Evolutionary conservation across 1,284 basidiomycete species (phyloP).

Genomic region (Trichosporon asahii): DNA sequence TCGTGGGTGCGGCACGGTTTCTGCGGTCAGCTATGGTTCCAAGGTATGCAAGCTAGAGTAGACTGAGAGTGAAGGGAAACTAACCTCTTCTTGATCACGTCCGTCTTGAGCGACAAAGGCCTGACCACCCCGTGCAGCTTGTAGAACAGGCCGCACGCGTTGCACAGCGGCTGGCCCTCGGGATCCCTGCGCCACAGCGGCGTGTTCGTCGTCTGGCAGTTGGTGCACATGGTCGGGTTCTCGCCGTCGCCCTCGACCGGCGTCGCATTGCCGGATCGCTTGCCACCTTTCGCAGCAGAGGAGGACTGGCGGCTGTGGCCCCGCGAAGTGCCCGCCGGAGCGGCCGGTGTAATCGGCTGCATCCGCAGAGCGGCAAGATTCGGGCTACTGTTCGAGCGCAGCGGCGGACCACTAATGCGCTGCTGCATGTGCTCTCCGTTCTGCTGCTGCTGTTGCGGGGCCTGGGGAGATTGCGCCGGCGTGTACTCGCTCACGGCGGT

Average conservation of each 20-base stretch:
- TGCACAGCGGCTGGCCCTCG: constrained; percentile 88
- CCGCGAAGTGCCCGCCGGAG: neutral
- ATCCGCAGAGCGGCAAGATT: constrained; percentile 41
- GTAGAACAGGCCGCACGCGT: constrained; percentile 84
- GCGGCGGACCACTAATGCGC: constrained; percentile 24
- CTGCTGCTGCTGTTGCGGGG: neutral
- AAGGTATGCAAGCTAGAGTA: too few species aligned
- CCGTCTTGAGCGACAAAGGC: constrained; percentile 89
- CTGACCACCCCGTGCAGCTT: constrained; percentile 94
- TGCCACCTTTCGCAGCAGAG: neutral
- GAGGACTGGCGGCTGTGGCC: constrained; percentile 4
- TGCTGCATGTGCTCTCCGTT: constrained; percentile 29
- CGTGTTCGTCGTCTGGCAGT: constrained; percentile 93
- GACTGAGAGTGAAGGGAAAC: too few species aligned
- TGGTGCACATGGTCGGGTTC: constrained; percentile 79
- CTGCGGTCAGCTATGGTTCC: constrained; percentile 12
- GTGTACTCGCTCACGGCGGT: neutral
- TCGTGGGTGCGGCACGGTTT: constrained; percentile 23
- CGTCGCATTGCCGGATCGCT: constrained; percentile 14
- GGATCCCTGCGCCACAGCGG: constrained; percentile 93
- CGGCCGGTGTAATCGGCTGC: neutral
- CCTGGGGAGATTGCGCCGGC: constrained; percentile 30
- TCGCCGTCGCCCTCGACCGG: constrained; percentile 53
- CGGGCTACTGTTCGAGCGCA: constrained; percentile 47
- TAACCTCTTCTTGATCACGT: constrained; percentile 95